phyloP scores from a whole-genome alignment of 805 yeast genomes.

The Teunomyces kruisii region DNA sequence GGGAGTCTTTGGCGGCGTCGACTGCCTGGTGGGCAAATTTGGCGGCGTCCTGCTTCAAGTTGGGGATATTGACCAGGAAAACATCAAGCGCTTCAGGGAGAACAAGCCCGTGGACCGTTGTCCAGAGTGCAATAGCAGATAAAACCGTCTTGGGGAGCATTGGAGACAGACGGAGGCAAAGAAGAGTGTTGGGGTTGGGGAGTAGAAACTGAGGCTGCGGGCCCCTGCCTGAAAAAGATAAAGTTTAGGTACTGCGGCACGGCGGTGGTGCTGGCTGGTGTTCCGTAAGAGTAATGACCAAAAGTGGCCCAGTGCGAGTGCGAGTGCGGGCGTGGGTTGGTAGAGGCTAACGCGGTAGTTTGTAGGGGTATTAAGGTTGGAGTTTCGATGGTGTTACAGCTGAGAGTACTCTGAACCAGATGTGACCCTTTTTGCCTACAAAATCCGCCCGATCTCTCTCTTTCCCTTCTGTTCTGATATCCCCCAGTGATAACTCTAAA shows the following conservation, averaged over 20 bases:
- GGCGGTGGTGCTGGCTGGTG: neutral
- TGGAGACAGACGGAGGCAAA: neutral
- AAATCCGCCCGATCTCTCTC: too few species aligned
- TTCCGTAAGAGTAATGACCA: neutral
- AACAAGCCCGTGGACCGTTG: constrained; percentile 2
- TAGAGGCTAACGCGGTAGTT: too few species aligned
- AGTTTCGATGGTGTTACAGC: too few species aligned
- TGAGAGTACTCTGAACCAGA: too few species aligned
- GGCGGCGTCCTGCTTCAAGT: neutral
- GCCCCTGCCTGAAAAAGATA: too few species aligned
- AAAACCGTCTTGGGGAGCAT: constrained; percentile 1
- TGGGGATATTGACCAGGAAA: neutral
- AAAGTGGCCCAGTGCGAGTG: neutral
- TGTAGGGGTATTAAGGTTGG: too few species aligned
- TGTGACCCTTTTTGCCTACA: too few species aligned
- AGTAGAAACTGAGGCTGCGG: neutral
- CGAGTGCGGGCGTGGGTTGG: neutral
- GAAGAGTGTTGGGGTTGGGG: neutral
- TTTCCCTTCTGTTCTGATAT: too few species aligned
- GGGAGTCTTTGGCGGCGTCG: neutral
- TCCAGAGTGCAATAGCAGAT: constrained; percentile 3
- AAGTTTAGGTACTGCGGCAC: neutral
- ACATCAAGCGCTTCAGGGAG: neutral
- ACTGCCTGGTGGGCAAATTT: neutral
- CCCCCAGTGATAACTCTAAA: too few species aligned